These are phyloP conservation scores for Phytophthora sp. DNA, from an alignment of 352 stramenopile genomes.

Conservation along the genomic window DNA sequence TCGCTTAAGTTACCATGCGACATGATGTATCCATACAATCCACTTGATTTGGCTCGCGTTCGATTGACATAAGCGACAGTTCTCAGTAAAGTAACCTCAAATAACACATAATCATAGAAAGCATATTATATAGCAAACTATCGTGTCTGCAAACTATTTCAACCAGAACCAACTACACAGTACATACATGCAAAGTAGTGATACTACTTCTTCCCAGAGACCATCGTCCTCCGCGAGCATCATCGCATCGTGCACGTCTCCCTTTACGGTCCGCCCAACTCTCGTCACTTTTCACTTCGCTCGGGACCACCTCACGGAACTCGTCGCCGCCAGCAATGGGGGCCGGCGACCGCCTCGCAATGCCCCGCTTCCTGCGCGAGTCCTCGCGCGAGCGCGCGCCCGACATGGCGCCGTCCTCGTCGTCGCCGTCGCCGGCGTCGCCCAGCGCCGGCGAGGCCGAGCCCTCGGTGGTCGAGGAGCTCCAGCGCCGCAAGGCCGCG, in stretches of 20 bases:
- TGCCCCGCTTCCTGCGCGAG: conserved; percentile 42
- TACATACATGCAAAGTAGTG: too few relatives aligned
- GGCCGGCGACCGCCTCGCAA: conserved; percentile 28
- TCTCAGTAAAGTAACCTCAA: too few relatives aligned
- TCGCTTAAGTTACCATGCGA: conserved; percentile 19
- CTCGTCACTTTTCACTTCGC: conserved; percentile 22
- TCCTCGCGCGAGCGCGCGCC: conserved; percentile 12
- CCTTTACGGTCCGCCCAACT: conserved; percentile 7
- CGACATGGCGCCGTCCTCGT: conserved; percentile 14
- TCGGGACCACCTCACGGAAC: neutral
- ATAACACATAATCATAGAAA: neutral
- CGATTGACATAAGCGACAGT: conserved; percentile 1
- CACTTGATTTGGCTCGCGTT: too few relatives aligned
- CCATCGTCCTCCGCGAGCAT: too few relatives aligned
- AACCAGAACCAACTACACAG: too few relatives aligned
- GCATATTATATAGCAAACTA: too few relatives aligned
- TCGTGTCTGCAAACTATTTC: too few relatives aligned
- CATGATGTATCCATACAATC: conserved; percentile 8
- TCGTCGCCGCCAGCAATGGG: conserved; percentile 12
- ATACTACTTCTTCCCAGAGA: too few relatives aligned
- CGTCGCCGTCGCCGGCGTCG: conserved; percentile 16
- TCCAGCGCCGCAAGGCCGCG: conserved; percentile 54
- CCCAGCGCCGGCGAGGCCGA: conserved; percentile 25
- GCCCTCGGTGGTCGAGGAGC: conserved; percentile 39
- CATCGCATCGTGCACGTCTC: neutral